A percentile compares a stretch with the other conserved stretches of the same genome.
phyloP scores from a whole-genome alignment of 2,329 filamentous ascomycete genomes.

The Clarireedia sp. region DNA sequence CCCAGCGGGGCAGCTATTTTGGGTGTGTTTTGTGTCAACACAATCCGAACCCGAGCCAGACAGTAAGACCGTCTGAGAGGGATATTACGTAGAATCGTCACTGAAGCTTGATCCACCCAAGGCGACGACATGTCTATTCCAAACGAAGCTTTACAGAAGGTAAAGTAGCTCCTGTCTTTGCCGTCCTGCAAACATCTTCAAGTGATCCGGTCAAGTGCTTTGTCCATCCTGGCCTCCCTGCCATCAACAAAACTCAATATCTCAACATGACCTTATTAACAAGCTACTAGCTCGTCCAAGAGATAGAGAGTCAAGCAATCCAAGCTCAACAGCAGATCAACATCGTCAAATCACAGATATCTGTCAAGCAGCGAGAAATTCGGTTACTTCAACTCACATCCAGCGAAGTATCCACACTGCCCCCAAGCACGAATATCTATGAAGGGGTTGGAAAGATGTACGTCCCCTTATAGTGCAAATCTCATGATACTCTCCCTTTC shows the following conservation, averaged over 20 bases:
- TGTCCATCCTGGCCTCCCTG: conserved; percentile 2
- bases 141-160: conserved; percentile 91
- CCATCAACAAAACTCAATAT: background rate
- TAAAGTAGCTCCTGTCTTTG: conserved; percentile 30
- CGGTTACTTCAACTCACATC: conserved; percentile 82
- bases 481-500: background rate
- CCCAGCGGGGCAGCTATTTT: too few relatives aligned
- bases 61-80: too few relatives aligned
- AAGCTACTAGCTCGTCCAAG: conserved; percentile 65
- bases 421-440: conserved; percentile 72
- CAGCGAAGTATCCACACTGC: conserved; percentile 71
- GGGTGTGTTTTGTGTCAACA: too few relatives aligned
- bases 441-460: conserved; percentile 98
- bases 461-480: conserved; percentile 24
- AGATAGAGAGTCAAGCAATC: conserved; percentile 85
- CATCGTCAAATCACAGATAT: conserved; percentile 76
- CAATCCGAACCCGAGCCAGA: too few relatives aligned
- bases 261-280: background rate
- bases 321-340: conserved; percentile 88
- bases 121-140: conserved; percentile 71
- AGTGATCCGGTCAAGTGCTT: background rate
- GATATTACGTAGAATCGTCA: background rate
- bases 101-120: background rate
- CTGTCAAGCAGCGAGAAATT: conserved; percentile 77
- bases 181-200: background rate